phyloP scores from a whole-genome alignment of 192 early-diverging fungal species.

The Lobulomyces angularis region DNA sequence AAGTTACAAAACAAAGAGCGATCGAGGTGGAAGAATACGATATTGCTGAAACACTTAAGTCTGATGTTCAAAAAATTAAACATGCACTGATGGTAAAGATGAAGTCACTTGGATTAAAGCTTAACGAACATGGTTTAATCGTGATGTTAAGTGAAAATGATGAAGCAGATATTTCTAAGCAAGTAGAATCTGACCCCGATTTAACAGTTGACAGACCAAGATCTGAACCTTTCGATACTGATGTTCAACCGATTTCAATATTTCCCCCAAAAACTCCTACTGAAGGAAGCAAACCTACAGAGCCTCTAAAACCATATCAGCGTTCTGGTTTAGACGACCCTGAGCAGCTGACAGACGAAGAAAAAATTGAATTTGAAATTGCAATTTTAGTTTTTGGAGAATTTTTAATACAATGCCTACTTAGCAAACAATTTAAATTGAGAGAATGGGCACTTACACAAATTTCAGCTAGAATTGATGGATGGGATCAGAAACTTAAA shows the following conservation, averaged over 20 bases:
- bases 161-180: neutral
- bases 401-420: constrained; percentile 29
- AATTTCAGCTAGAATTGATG: constrained; percentile 24
- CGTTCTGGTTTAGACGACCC: constrained; percentile 12
- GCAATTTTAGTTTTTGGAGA: constrained; percentile 35
- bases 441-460: constrained; percentile 41
- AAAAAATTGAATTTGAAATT: constrained; percentile 10
- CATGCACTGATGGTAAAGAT: too few species aligned
- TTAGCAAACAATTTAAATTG: constrained; percentile 34
- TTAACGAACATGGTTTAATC: neutral
- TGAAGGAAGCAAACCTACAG: neutral
- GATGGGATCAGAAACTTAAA: constrained; percentile 1
- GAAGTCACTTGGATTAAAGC: constrained; percentile 13
- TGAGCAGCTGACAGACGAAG: constrained; percentile 17
- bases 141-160: neutral
- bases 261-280: constrained; percentile 4
- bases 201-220: constrained; percentile 1
- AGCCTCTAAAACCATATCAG: constrained; percentile 6
- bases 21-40: constrained; percentile 65
- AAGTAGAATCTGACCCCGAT: constrained; percentile 2
- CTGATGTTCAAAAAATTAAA: constrained; percentile 4
- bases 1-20: constrained; percentile 41
- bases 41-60: constrained; percentile 60
- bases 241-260: constrained; percentile 1
- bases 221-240: neutral